These are phyloP conservation scores for Lasiosphaeriaceae sp. DNA, from an alignment of 495 filamentous ascomycete genomes.

Conservation along the genomic window DNA sequence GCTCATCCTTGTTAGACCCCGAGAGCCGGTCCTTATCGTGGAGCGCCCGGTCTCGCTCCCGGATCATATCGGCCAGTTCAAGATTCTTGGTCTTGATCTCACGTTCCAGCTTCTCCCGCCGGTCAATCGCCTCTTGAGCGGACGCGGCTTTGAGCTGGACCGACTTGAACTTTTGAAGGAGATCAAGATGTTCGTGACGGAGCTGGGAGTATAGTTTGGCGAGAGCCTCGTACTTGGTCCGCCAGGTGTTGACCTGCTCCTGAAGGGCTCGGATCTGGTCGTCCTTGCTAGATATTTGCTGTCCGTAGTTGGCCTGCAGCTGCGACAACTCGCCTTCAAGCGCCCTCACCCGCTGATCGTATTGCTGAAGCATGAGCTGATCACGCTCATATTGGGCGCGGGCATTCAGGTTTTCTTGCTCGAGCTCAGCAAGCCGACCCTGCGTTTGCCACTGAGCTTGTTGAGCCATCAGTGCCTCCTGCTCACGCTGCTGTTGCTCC, in stretches of 20 bases:
- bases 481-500: slow-evolving; percentile 85
- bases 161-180: slow-evolving; percentile 90
- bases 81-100: slow-evolving; percentile 99
- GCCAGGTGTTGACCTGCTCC: slow-evolving; percentile 94
- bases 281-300: slow-evolving; percentile 85
- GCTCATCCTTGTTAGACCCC: slow-evolving; percentile 85
- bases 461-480: slow-evolving; percentile 81
- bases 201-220: slow-evolving; percentile 97
- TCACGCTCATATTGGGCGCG: slow-evolving; percentile 95
- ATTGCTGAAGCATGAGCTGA: slow-evolving; percentile 94
- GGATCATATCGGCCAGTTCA: slow-evolving; percentile 97
- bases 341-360: slow-evolving; percentile 88
- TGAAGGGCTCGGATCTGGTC: slow-evolving; percentile 90
- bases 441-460: slow-evolving; percentile 90
- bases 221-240: slow-evolving; percentile 91
- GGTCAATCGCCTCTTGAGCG: slow-evolving; percentile 94
- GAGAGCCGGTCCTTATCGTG: slow-evolving; percentile 83
- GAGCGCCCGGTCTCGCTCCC: slow-evolving; percentile 90
- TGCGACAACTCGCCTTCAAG: slow-evolving; percentile 83
- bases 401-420: slow-evolving; percentile 91
- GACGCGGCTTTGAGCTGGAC: slow-evolving; percentile 95
- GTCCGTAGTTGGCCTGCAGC: slow-evolving; percentile 74
- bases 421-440: slow-evolving; percentile 86
- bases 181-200: slow-evolving; percentile 89
- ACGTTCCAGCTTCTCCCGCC: slow-evolving; percentile 87